Evolutionary conservation across 2,329 filamentous ascomycete genomes (phyloP), one percentile per base, ranked within the genome.

Genomic region (Alternaria brassicae): DNA sequence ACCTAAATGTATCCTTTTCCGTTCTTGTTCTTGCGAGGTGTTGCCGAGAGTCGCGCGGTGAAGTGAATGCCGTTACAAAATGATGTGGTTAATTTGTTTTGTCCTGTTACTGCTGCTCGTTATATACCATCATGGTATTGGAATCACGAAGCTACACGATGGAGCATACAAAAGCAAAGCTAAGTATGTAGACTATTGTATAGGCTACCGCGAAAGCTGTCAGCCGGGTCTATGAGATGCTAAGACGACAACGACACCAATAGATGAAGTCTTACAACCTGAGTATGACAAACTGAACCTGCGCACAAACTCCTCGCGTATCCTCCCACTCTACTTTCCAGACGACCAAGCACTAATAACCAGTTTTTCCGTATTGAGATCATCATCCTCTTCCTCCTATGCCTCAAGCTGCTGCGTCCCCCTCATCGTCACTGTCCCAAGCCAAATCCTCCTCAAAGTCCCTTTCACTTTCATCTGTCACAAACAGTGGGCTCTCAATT

Each of bases 361-460:
- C 13, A n/a, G 6, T 36, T 10, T 19, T n/a, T n/a, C n/a, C n/a
- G n/a, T n/a, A n/a, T n/a, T n/a, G n/a, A n/a, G n/a, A 39, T 21
- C 36, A 21, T 9, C 4, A 12, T 4, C 36, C 21, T 10, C 9
- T 13, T 41, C 2, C 8, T 25, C 12, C 15, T 0, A 12, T 9
- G 6, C 6, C 39, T n/a, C n/a, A n/a, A n/a, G 2, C 9, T 6
- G 4, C 39, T 5, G 10, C 19, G 8, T 34, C 13, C 28, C 36
- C 28, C 2, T n/a, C 28, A 4, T 17, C 25, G 15, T 48, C 44
- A 9, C 21, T 28, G 7, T 34, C 44, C 44, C 44, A 48, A 15
- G 44, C 44, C 19, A 48, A 34, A 15, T 32, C 44, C 7, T 15
- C 44, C 44, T 48, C 12, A 8, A 48, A 48, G 9, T 48, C 32